Percentiles rank a stretch among this genome's conserved stretches.
Conservation (phyloP, 1,284 basidiomycete species). For the Rhodotorula sp. region DNA sequence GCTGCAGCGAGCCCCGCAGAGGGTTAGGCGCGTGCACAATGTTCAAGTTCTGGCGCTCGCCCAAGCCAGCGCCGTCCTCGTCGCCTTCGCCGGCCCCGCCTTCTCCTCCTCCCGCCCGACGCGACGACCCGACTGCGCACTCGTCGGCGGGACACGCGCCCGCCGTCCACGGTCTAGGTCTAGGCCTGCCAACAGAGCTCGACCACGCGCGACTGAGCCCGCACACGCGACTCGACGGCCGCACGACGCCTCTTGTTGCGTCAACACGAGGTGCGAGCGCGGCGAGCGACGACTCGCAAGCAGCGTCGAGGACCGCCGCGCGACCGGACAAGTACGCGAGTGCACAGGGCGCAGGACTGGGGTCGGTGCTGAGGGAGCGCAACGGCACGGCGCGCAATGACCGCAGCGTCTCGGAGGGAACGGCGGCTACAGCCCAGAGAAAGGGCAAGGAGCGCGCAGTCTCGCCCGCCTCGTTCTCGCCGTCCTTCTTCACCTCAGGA, state of each 20-base stretch:
- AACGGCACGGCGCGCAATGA: too few relatives aligned
- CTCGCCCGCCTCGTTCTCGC: not conserved
- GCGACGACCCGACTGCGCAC: not conserved
- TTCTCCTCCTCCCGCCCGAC: not conserved
- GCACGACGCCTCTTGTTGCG: not conserved
- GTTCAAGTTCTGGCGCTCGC: constrained; percentile 26
- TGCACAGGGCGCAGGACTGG: too few relatives aligned
- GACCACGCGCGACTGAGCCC: not conserved
- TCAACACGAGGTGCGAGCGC: too few relatives aligned
- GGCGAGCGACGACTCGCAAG: too few relatives aligned
- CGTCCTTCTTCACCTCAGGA: not conserved
- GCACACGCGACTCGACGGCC: not conserved
- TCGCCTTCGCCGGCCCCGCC: not conserved
- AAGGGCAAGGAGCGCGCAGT: not conserved
- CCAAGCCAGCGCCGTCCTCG: not conserved
- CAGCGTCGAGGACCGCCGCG: too few relatives aligned
- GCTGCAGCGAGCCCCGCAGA: too few relatives aligned
- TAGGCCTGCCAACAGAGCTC: not conserved
- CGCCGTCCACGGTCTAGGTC: not conserved
- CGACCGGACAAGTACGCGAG: too few relatives aligned
- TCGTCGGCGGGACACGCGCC: not conserved
- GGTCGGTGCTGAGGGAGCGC: too few relatives aligned
- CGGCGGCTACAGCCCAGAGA: not conserved
- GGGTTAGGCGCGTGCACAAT: not conserved
- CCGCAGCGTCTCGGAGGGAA: not conserved